Evolutionary conservation across 495 filamentous ascomycete genomes (phyloP).

Genomic region (Xylaria scruposa): DNA sequence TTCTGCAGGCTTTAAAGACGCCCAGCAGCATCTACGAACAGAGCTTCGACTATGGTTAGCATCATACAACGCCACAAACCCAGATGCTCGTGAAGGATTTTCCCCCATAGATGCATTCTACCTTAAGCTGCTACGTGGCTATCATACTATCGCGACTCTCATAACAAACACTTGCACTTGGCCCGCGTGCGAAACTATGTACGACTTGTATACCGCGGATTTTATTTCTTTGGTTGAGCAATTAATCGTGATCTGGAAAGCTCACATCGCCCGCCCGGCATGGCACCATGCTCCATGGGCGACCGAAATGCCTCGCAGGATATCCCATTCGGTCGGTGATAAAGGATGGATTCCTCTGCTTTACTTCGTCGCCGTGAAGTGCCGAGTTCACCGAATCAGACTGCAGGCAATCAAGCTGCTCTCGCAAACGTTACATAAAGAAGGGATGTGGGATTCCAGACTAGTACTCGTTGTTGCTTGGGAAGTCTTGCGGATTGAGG

Average conservation of each 20-base stretch:
- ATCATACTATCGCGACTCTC: constrained; percentile 56
- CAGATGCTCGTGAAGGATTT: background rate
- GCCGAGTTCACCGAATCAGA: constrained; percentile 56
- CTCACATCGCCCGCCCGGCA: constrained; percentile 17
- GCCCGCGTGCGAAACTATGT: constrained; percentile 45
- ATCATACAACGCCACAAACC: constrained; percentile 29
- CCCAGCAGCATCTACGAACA: constrained; percentile 27
- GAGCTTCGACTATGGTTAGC: constrained; percentile 37
- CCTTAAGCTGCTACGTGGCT: constrained; percentile 46
- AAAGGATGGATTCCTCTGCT: constrained; percentile 59
- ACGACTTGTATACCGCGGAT: constrained; percentile 47
- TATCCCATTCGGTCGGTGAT: constrained; percentile 51
- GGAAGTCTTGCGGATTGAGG: constrained; percentile 50
- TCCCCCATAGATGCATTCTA: constrained; percentile 23
- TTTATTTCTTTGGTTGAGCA: constrained; percentile 49
- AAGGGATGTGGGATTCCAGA: constrained; percentile 57
- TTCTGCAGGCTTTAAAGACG: constrained; percentile 6
- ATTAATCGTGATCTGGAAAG: constrained; percentile 39
- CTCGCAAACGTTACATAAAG: constrained; percentile 48
- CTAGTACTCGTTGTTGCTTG: constrained; percentile 36
- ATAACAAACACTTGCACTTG: constrained; percentile 51
- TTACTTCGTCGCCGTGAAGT: constrained; percentile 62
- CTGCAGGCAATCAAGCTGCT: constrained; percentile 53
- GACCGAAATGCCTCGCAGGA: constrained; percentile 19
- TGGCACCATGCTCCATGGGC: constrained; percentile 18